These are phyloP conservation scores for Podosphaera aphanis DNA, from an alignment of 2,329 filamentous ascomycete species.

Conservation along the genomic window DNA sequence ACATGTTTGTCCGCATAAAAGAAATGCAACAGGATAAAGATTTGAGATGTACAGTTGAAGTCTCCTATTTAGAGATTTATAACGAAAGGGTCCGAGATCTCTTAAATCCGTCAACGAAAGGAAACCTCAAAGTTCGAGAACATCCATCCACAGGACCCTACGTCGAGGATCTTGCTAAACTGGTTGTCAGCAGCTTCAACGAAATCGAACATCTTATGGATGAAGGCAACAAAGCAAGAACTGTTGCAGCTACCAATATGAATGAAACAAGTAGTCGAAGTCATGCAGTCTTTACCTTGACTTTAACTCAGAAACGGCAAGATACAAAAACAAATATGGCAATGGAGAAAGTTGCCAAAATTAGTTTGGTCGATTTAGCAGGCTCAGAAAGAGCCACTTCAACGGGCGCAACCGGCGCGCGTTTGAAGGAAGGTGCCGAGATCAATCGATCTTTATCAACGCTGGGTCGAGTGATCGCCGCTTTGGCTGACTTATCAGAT, in stretches of 20 bases:
- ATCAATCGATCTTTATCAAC: conserved; percentile 96
- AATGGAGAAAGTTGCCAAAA: conserved; percentile 92
- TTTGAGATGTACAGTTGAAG: conserved; percentile 77
- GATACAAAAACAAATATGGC: conserved; percentile 90
- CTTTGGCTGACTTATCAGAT: conserved; percentile 71
- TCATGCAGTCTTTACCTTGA: conserved; percentile 92
- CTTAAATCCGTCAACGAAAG: conserved; percentile 83
- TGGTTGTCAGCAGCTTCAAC: conserved; percentile 76
- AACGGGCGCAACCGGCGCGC: conserved; percentile 82
- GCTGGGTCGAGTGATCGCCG: conserved; percentile 87
- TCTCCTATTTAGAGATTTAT: conserved; percentile 97
- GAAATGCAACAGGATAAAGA: conserved; percentile 48
- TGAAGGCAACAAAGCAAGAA: conserved; percentile 95
- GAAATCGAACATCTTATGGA: conserved; percentile 98
- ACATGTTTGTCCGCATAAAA: conserved; percentile 82
- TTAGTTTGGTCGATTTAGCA: conserved; percentile 90
- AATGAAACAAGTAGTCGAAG: conserved; percentile 97
- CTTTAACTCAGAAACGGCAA: conserved; percentile 77
- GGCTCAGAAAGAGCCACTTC: conserved; percentile 95
- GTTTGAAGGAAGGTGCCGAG: conserved; percentile 90
- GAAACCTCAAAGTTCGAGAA: conserved; percentile 89
- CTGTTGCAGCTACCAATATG: conserved; percentile 97
- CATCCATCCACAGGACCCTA: conserved; percentile 95
- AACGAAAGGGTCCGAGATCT: conserved; percentile 93
- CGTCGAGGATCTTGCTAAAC: conserved; percentile 88